These are phyloP conservation scores for Platanthera zijinensis DNA, from an alignment of 106 monocot species.

Conservation along the genomic window DNA sequence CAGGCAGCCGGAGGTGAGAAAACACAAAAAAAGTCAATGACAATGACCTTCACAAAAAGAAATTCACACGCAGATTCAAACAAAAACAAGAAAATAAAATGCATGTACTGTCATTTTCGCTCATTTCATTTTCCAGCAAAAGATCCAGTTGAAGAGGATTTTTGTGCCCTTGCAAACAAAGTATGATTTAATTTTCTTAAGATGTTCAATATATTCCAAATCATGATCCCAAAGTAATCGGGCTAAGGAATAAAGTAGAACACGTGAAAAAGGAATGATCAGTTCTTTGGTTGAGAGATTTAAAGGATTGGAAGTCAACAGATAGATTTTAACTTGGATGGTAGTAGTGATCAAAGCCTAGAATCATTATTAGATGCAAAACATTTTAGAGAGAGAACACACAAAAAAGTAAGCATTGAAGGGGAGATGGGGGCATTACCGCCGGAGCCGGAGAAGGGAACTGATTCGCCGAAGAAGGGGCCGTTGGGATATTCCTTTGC, in stretches of 20 bases:
- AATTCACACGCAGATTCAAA: too few relatives aligned
- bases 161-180: constrained; percentile 18
- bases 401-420: too few relatives aligned
- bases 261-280: constrained; percentile 78
- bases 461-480: too few relatives aligned
- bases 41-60: too few relatives aligned
- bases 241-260: constrained; percentile 72
- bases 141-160: constrained; percentile 38
- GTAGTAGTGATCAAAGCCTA: constrained; percentile 11
- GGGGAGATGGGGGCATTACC: too few relatives aligned
- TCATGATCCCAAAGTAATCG: constrained; percentile 48
- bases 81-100: too few relatives aligned
- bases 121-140: constrained; percentile 94
- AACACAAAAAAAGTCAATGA: too few relatives aligned
- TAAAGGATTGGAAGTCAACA: constrained; percentile 50
- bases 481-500: too few relatives aligned
- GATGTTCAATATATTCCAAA: constrained; percentile 16
- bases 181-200: constrained; percentile 16
- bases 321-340: constrained; percentile 4
- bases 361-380: constrained; percentile 18
- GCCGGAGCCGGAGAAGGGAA: too few relatives aligned
- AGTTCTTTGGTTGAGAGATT: constrained; percentile 77
- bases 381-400: too few relatives aligned
- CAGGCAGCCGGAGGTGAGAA: too few relatives aligned
- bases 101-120: too few relatives aligned